phyloP scores from a whole-genome alignment of 2,329 filamentous ascomycete genomes.

The Monilinia polystroma region DNA sequence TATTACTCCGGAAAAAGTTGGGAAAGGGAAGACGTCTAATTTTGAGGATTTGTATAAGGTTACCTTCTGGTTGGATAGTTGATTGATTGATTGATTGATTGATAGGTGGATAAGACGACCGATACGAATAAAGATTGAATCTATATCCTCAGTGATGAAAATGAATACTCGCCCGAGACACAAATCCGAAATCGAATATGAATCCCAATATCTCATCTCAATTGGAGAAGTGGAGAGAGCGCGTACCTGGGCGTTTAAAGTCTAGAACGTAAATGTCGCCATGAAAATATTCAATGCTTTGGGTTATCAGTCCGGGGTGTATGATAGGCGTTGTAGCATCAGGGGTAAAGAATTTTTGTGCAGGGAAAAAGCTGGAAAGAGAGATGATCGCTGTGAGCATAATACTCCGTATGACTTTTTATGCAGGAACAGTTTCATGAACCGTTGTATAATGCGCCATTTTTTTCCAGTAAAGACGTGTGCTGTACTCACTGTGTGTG shows the following conservation, averaged over 20 bases:
- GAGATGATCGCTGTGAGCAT: background rate
- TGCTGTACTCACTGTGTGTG: background rate
- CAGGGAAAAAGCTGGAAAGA: background rate
- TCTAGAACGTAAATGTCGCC: conserved; percentile 8
- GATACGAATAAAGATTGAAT: background rate
- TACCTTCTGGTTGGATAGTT: background rate
- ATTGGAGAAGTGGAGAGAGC: conserved; percentile 11
- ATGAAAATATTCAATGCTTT: background rate
- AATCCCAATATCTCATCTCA: background rate
- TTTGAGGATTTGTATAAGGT: background rate
- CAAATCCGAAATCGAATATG: background rate
- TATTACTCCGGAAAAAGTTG: background rate
- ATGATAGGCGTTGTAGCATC: conserved; percentile 2
- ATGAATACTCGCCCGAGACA: background rate
- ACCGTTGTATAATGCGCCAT: conserved; percentile 14
- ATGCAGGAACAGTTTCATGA: conserved; percentile 17
- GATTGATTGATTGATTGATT: too few relatives aligned
- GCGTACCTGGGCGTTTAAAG: conserved; percentile 16
- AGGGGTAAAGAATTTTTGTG: background rate
- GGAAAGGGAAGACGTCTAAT: background rate
- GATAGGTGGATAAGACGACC: background rate
- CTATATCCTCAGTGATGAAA: background rate
- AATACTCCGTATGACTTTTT: background rate
- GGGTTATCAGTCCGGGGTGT: conserved; percentile 7
- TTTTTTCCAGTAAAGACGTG: conserved; percentile 1